Evolutionary conservation across 1,284 basidiomycete species (phyloP), one percentile per base, ranked within the genome.

Genomic region (Fistulinella cinereoalba): DNA sequence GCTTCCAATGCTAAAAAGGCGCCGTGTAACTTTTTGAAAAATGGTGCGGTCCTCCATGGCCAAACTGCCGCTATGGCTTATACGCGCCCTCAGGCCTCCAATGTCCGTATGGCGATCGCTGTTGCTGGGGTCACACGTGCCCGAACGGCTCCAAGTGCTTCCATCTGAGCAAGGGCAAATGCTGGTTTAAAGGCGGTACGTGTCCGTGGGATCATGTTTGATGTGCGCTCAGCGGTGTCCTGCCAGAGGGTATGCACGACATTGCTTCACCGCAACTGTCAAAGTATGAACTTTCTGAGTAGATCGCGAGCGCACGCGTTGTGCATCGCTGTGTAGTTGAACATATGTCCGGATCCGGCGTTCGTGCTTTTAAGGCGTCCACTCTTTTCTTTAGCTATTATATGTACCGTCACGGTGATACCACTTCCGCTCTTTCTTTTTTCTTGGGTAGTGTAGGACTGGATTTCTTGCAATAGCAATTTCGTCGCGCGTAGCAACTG

Each of bases 51-150:
- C 22, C 15, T 31, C 12, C 16, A 37, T 40, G 29, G 27, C 44
- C 21, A n/a, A 43, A 34, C 12, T 16, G 37, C 6, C 16, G 27
- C 16, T 18, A 19, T 53, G 25, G 39, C 22, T 42, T 36, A 43
- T 29, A 40, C 21, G 15, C 22, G 4, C 3, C 29, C 15, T n/a
- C 50, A 88, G 86, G 84, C 31, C 68, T 82, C 24, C 73, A 74
- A 42, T 89, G 86, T 53, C 83, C 85, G 7, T 83, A 81, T 53
- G 85, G 83, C 38, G 76, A 80, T 34, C 70, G 70, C 49, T 89
- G 86, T 57, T 88, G 85, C 64, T 88, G 86, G 85, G 86, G 86
- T 6, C 86, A 89, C 62, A 71, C 78, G n/a, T 89, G 86, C 60
- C 86, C 86, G 11, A 84, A 83, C 55, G 87, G 87, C n/a, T 72